phyloP scores from a whole-genome alignment of 2,329 filamentous ascomycete genomes.

The Aspergillus latus region DNA sequence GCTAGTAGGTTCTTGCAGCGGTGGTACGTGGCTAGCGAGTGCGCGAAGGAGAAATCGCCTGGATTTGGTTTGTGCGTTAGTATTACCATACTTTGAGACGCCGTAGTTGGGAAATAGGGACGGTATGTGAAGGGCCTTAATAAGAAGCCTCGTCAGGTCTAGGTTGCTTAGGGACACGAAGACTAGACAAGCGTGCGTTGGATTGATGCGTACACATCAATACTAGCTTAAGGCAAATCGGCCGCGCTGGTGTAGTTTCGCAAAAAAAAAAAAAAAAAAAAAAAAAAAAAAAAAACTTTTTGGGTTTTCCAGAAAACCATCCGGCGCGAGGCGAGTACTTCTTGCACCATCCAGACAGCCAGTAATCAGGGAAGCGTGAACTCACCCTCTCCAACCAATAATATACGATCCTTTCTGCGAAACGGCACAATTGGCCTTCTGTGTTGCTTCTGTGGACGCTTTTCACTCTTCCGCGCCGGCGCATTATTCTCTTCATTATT shows the following conservation, averaged over 20 bases:
- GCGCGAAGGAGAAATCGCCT: slow-evolving; percentile 52
- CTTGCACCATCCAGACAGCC: slow-evolving; percentile 1
- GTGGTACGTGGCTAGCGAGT: slow-evolving; percentile 44
- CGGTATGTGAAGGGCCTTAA: too few relatives aligned
- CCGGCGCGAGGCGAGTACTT: too few relatives aligned
- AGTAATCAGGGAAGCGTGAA: slow-evolving; percentile 15
- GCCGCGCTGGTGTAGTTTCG: too few relatives aligned
- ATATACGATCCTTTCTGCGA: slow-evolving; percentile 41
- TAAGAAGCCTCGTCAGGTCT: too few relatives aligned
- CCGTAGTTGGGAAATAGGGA: too few relatives aligned
- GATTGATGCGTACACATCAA: too few relatives aligned
- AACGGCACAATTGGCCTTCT: slow-evolving; percentile 42
- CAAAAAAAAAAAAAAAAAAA: too few relatives aligned
- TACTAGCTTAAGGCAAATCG: too few relatives aligned
- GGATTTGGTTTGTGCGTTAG: background rate
- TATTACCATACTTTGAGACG: background rate
- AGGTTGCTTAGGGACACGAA: too few relatives aligned
- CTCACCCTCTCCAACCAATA: slow-evolving; percentile 48
- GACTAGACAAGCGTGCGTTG: too few relatives aligned
- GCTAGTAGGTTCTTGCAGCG: slow-evolving; percentile 42
- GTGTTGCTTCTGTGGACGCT: slow-evolving; percentile 26
- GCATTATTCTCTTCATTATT: slow-evolving; percentile 9
- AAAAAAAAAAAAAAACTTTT: too few relatives aligned
- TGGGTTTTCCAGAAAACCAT: too few relatives aligned
- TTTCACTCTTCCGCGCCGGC: slow-evolving; percentile 5